Base-by-base conservation (phyloP, 768 basidiomycete genomes). In the Ramaria sp. region DNA sequence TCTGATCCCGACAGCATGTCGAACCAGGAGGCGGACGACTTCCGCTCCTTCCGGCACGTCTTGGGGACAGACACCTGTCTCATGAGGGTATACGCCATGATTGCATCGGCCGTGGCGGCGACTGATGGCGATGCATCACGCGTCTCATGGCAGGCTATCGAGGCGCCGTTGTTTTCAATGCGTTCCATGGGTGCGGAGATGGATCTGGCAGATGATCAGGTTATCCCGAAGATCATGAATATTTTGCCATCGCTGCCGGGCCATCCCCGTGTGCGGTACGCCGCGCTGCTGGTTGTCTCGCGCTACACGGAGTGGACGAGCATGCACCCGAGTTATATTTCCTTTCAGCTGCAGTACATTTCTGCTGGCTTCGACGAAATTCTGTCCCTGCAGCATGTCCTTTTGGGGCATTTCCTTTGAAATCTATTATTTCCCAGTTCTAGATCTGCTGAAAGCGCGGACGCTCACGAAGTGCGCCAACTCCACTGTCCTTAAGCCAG, bases 231-330 rank as follows among this genome's bases (percentile, higher is more conserved):
- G 68, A 94, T 98, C 64, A 91, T 99, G 83, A 88, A 93, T 64
- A 78, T 97, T 47, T 83, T 99, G 31, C 92, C 94, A 4, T 82
- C 81, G 24, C 82, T 99, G 27, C 96, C 96, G 1, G 72, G 73
- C 45, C 95, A 98, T 67, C 92, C 93, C 46, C 81, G 83, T 51
- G 88, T 99, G 60, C 92, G 89, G 58, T 99, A 98, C 67, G 94
- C 95, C 47, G 90, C 96, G 15, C 78, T 95, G 46, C 80, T 99
- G 57, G 93, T 99, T 64, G 86, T 98, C 59, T 88, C 91, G 4
- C 83, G 96, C 17, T 99, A 99, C 70, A 93, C 93, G 19, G 89
- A 95, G 70, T 99, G 96, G 96, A 88, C 93, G 64, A 88, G 86
- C 66, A 75, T 75, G 61, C 94, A 98, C 68, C 88, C 95, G 1